phyloP scores from a whole-genome alignment of 2,329 filamentous ascomycete species.

The Periconia digitata region DNA sequence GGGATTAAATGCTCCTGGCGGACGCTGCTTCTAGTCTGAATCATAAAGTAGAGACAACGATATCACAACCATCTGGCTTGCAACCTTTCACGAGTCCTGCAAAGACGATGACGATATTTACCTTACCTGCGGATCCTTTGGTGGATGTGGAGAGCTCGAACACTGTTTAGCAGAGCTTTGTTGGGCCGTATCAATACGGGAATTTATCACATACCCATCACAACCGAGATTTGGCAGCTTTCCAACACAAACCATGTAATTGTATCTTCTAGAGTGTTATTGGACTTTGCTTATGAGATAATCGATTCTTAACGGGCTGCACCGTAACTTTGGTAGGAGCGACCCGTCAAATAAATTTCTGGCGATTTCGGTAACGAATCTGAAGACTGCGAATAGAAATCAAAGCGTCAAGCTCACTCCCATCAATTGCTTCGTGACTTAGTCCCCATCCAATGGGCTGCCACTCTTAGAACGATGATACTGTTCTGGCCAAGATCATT shows the following conservation, averaged over 20 bases:
- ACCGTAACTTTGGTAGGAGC: background rate
- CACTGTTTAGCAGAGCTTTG: constrained; percentile 13
- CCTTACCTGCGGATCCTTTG: constrained; percentile 45
- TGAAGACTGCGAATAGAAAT: background rate
- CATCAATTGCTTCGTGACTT: background rate
- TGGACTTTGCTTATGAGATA: background rate
- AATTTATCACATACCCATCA: background rate
- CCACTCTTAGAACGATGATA: background rate
- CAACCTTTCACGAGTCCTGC: constrained; percentile 26
- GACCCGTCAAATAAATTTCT: background rate
- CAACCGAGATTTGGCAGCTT: background rate
- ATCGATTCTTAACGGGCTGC: background rate
- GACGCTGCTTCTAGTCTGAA: constrained; percentile 11
- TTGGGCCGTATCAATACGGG: background rate
- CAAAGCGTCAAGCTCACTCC: background rate
- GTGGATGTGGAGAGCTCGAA: constrained; percentile 41
- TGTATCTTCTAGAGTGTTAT: background rate
- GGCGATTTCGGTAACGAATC: background rate
- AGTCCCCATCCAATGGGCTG: no score
- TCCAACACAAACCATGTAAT: background rate
- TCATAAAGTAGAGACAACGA: constrained; percentile 6
- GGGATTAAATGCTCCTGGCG: constrained; percentile 13
- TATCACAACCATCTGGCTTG: constrained; percentile 11
- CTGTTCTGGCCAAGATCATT: background rate
- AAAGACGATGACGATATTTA: constrained; percentile 47